phyloP scores from a whole-genome alignment of 1,284 basidiomycete genomes.

The Papiliotrema flavescens region DNA sequence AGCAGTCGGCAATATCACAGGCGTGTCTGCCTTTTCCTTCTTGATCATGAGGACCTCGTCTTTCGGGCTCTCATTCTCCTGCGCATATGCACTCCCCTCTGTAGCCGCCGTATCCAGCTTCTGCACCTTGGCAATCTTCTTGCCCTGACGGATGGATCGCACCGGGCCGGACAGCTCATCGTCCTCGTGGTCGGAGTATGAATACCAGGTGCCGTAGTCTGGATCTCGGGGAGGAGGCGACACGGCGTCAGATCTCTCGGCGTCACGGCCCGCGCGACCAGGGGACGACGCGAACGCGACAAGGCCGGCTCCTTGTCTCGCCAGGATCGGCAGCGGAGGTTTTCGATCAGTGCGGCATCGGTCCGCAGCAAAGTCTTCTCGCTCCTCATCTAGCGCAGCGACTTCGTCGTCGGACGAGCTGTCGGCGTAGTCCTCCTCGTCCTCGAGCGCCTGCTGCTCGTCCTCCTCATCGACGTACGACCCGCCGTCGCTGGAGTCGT shows the following conservation, averaged over 20 bases:
- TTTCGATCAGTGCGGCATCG: too few relatives aligned
- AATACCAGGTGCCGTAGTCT: background rate
- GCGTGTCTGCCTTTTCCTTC: too few relatives aligned
- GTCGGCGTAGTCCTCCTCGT: background rate
- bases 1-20: too few relatives aligned
- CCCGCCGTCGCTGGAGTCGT: too few relatives aligned
- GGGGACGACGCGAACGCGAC: too few relatives aligned
- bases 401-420: background rate
- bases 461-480: background rate
- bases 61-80: too few relatives aligned
- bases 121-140: background rate
- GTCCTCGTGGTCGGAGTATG: background rate
- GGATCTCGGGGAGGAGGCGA: background rate
- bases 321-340: too few relatives aligned
- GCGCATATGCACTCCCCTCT: too few relatives aligned
- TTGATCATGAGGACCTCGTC: too few relatives aligned
- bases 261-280: too few relatives aligned
- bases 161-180: background rate
- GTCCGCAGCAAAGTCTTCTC: background rate
- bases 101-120: too few relatives aligned
- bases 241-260: background rate
- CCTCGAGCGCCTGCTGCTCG: background rate
- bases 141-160: background rate
- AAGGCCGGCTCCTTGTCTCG: too few relatives aligned
- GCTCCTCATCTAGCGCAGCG: background rate